phyloP scores from a whole-genome alignment of 805 yeast species.

The Schwanniomyces sp. region DNA sequence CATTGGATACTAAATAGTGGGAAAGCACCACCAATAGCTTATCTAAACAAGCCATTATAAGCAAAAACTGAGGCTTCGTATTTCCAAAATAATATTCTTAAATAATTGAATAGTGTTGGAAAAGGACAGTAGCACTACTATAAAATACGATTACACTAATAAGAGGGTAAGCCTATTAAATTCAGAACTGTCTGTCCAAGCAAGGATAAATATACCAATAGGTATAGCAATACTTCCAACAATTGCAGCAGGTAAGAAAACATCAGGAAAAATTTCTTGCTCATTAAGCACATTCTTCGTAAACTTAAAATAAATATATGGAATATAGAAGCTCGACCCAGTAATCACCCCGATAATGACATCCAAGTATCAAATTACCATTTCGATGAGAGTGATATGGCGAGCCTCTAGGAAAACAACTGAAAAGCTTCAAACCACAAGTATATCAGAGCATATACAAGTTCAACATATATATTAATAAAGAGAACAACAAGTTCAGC shows the following conservation, averaged over 20 bases:
- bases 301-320: slow-evolving; percentile 16
- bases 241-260: slow-evolving; percentile 32
- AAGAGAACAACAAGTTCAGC: too few relatives aligned
- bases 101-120: slow-evolving; percentile 49
- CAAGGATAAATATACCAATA: slow-evolving; percentile 43
- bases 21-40: slow-evolving; percentile 53
- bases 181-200: slow-evolving; percentile 45
- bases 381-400: too few relatives aligned
- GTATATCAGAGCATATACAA: too few relatives aligned
- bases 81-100: slow-evolving; percentile 48
- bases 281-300: slow-evolving; percentile 14
- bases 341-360: slow-evolving; percentile 45
- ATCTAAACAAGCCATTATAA: slow-evolving; percentile 49
- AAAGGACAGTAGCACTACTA: slow-evolving; percentile 42
- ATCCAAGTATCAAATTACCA: too few relatives aligned
- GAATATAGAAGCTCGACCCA: slow-evolving; percentile 34
- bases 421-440: too few relatives aligned
- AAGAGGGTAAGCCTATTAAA: slow-evolving; percentile 47
- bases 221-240: slow-evolving; percentile 17
- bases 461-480: too few relatives aligned
- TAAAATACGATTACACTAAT: slow-evolving; percentile 44
- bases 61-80: slow-evolving; percentile 58
- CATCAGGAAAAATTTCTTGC: slow-evolving; percentile 32
- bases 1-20: slow-evolving; percentile 64
- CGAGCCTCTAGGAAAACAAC: too few relatives aligned